Percentiles rank a stretch among this genome's conserved stretches.
phyloP scores from a whole-genome alignment of 148 eudicot species.

The Rhododendron williamsianum region DNA sequence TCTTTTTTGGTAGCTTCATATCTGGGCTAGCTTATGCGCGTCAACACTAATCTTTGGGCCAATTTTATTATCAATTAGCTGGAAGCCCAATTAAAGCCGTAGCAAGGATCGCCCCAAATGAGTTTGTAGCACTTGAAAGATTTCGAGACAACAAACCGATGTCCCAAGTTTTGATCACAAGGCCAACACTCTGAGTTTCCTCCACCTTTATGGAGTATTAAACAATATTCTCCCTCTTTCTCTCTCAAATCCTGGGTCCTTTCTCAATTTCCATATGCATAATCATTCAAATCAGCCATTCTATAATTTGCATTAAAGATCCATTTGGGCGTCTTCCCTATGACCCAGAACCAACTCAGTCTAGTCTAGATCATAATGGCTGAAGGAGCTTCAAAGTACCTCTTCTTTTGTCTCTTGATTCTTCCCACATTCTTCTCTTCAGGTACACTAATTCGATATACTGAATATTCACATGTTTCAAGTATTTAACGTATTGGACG shows the following conservation, averaged over 20 bases:
- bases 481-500: not conserved
- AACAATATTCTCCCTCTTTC: slow-evolving; percentile 1
- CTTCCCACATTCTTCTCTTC: slow-evolving; percentile 33
- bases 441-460: slow-evolving; percentile 30
- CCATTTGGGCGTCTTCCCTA: slow-evolving; percentile 17
- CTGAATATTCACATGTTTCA: not conserved
- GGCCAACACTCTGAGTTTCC: not conserved
- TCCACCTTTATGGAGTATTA: slow-evolving; percentile 6
- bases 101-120: not conserved
- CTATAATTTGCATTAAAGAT: slow-evolving; percentile 17
- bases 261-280: slow-evolving; percentile 9
- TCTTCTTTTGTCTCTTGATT: slow-evolving; percentile 31
- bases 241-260: slow-evolving; percentile 16
- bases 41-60: not conserved
- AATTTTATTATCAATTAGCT: too few species aligned
- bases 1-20: not conserved
- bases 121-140: not conserved
- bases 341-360: slow-evolving; percentile 19
- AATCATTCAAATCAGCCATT: slow-evolving; percentile 17
- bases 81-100: not conserved
- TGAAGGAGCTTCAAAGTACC: slow-evolving; percentile 19
- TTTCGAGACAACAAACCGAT: not conserved
- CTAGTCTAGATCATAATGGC: slow-evolving; percentile 36
- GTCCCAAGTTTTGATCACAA: not conserved
- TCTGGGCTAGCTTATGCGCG: not conserved